Evolutionary conservation across 768 basidiomycete species (phyloP).

Genomic region (Thelephora aurantiotincta): DNA sequence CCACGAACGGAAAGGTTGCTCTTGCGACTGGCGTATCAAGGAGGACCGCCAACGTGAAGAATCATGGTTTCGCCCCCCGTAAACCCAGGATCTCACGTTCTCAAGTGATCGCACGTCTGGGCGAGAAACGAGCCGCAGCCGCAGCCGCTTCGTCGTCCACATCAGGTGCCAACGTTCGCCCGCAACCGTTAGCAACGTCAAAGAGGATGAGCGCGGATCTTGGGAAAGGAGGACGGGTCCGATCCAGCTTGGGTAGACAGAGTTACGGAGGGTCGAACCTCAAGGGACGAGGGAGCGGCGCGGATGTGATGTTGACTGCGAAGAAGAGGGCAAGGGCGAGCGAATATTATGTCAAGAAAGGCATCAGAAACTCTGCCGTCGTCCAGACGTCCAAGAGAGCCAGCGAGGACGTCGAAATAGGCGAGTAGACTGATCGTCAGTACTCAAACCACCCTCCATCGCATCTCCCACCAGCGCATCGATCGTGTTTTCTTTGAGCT

Average conservation of each 20-base stretch:
- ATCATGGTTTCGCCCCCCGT: constrained; percentile 24
- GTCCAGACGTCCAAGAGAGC: too few relatives aligned
- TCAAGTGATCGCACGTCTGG: constrained; percentile 63
- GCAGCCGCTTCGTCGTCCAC: constrained; percentile 12
- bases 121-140: constrained; percentile 48
- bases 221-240: constrained; percentile 15
- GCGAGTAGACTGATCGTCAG: too few relatives aligned
- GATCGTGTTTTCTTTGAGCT: too few relatives aligned
- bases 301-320: constrained; percentile 40
- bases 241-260: constrained; percentile 4
- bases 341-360: constrained; percentile 28
- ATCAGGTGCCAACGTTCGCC: constrained; percentile 3
- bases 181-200: constrained; percentile 8
- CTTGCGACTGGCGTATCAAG: background rate
- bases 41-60: background rate
- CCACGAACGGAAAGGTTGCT: too few relatives aligned
- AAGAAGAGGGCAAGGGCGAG: constrained; percentile 68
- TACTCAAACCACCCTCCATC: too few relatives aligned
- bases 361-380: too few relatives aligned
- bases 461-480: too few relatives aligned
- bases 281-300: constrained; percentile 13
- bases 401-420: too few relatives aligned
- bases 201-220: constrained; percentile 33
- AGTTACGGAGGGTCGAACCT: constrained; percentile 18
- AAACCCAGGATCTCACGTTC: constrained; percentile 74